These are phyloP conservation scores for Umbelopsis vinacea DNA, from an alignment of 192 early-diverging fungal genomes.

Conservation along the genomic window DNA sequence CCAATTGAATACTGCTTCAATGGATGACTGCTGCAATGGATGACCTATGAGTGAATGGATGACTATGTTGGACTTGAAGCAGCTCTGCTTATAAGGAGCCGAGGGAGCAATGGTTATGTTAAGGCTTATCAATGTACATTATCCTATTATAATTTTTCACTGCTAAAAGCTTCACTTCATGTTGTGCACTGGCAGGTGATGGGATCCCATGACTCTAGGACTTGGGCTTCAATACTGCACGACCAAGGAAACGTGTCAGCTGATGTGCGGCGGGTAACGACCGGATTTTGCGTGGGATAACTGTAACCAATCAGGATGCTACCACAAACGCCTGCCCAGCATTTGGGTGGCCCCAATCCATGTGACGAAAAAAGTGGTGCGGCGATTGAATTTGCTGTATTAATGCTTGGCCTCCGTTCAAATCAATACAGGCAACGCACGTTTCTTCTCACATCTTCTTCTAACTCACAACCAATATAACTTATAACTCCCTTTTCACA, in stretches of 20 bases:
- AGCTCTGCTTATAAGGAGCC: too few relatives aligned
- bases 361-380: background rate
- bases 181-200: background rate
- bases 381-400: background rate
- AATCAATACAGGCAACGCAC: background rate
- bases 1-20: background rate
- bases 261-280: background rate
- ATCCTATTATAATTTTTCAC: too few relatives aligned
- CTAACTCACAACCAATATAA: background rate
- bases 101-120: too few relatives aligned
- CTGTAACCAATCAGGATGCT: background rate
- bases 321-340: background rate
- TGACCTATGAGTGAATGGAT: too few relatives aligned
- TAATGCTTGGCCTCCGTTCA: background rate
- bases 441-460: slow-evolving; percentile 11
- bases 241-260: background rate
- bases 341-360: slow-evolving; percentile 19
- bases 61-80: too few relatives aligned
- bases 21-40: background rate
- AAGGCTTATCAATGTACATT: too few relatives aligned
- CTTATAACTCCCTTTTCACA: background rate
- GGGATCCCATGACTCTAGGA: too few relatives aligned
- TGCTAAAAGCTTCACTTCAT: too few relatives aligned
- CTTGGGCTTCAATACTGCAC: background rate
- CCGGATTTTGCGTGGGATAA: background rate